A percentile compares a stretch with the other conserved stretches of the same genome.
Evolutionary conservation across 768 basidiomycete species (phyloP).

Genomic region (Trametes punicea): DNA sequence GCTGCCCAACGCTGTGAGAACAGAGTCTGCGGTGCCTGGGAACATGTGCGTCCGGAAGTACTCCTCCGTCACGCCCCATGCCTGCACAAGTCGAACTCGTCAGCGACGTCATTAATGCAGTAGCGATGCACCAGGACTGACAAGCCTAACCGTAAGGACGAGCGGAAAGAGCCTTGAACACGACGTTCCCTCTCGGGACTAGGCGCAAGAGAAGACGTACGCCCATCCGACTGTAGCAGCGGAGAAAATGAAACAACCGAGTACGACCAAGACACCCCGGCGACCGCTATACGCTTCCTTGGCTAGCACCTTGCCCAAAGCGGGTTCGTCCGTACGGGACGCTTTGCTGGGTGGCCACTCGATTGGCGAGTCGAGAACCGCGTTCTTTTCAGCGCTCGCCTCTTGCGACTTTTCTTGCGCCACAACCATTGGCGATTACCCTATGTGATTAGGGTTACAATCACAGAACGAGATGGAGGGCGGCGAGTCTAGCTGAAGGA

Average conservation of each 20-base stretch:
- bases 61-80: conserved; percentile 34
- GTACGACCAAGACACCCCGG: conserved; percentile 32
- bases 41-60: conserved; percentile 30
- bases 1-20: conserved; percentile 28
- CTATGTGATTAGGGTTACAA: neutral
- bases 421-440: neutral
- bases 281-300: conserved; percentile 25
- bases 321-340: neutral
- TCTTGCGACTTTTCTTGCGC: neutral
- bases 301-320: neutral
- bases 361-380: neutral
- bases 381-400: neutral
- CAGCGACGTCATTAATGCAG: neutral
- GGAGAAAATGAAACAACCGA: conserved; percentile 31
- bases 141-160: neutral
- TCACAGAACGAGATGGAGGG: too few relatives aligned
- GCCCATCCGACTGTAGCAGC: conserved; percentile 26
- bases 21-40: conserved; percentile 14
- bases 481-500: too few relatives aligned
- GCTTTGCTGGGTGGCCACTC: neutral
- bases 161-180: neutral
- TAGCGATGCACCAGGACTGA: too few relatives aligned
- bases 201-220: conserved; percentile 15
- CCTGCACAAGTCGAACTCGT: conserved; percentile 8
- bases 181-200: neutral